Evolutionary conservation across 495 filamentous ascomycete genomes (phyloP), one percentile per base, ranked within the genome.

Genomic region (Penicillium tannophilum): DNA sequence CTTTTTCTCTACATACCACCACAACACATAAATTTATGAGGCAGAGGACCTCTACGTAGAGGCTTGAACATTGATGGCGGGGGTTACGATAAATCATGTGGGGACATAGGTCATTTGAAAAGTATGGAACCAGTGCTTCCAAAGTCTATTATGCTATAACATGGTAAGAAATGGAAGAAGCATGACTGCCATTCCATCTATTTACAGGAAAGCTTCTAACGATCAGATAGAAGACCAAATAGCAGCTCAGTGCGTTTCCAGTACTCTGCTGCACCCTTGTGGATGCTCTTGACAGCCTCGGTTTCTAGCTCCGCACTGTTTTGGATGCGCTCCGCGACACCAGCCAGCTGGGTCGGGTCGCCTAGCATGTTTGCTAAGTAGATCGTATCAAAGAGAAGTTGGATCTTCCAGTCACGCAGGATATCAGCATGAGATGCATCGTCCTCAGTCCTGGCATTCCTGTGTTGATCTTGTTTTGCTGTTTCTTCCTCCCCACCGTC

Each of bases 211-310:
- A 55, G 28, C 36, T 1, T 17, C 54, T 56, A 70, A 7, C 54
- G 65, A 36, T 55, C 49, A 6, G 69, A 68, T 58, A 87, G 70
- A 23, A 86, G 66, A 5, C 79, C 89, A 72, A 96, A 94, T 43
- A 96, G 65, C 62, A 94, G 74, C 60, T 84, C 82, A 12, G 91
- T 93, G 58, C 86, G 84, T 72, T 88, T 90, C 86, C 88, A 93
- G 68, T 92, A 93, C 55, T 91, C 89, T 53, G 80, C 75, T 26
- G 88, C 84, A 14, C 75, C 64, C 60, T 86, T 86, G 54, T 69
- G 74, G 44, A 90, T 69, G 19, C 74, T 72, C 59, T 83, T 82
- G 55, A 72, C 68, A 12, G 64, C 75, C 33, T 72, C 72, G 24
- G 59, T 68, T 24, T 76, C 80, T 9, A 82, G 59, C 0, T 72